Conservation (phyloP, 2,329 filamentous ascomycete species). For the Monosporascus sp. region DNA sequence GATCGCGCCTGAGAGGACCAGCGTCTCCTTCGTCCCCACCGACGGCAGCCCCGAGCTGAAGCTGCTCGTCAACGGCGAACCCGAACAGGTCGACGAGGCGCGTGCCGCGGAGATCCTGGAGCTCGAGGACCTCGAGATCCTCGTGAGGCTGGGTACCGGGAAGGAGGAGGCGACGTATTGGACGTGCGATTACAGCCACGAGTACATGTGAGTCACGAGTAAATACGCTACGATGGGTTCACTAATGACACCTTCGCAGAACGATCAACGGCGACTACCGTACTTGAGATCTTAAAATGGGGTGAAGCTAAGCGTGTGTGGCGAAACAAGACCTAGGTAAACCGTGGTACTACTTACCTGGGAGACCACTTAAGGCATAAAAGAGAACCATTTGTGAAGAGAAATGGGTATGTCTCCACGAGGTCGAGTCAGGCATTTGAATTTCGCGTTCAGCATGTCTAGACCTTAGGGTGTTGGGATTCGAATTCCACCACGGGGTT, state of each 20-base stretch:
- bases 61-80: constrained; percentile 74
- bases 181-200: constrained; percentile 84
- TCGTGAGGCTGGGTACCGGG: constrained; percentile 67
- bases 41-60: constrained; percentile 75
- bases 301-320: too few species aligned
- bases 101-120: constrained; percentile 74
- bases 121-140: constrained; percentile 73
- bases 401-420: too few species aligned
- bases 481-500: too few species aligned
- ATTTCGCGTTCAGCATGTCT: too few species aligned
- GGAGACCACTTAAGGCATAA: too few species aligned
- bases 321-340: background rate
- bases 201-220: constrained; percentile 51
- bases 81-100: constrained; percentile 71
- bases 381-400: too few species aligned
- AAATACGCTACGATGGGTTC: background rate
- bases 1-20: constrained; percentile 63
- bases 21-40: constrained; percentile 71
- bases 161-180: constrained; percentile 68
- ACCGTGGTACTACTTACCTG: too few species aligned
- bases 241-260: constrained; percentile 20
- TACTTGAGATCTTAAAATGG: constrained; percentile 37
- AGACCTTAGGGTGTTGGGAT: too few species aligned
- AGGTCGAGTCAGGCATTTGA: too few species aligned
- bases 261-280: constrained; percentile 67